phyloP scores from a whole-genome alignment of 2,329 filamentous ascomycete genomes.

The Peltaster fructicola region DNA sequence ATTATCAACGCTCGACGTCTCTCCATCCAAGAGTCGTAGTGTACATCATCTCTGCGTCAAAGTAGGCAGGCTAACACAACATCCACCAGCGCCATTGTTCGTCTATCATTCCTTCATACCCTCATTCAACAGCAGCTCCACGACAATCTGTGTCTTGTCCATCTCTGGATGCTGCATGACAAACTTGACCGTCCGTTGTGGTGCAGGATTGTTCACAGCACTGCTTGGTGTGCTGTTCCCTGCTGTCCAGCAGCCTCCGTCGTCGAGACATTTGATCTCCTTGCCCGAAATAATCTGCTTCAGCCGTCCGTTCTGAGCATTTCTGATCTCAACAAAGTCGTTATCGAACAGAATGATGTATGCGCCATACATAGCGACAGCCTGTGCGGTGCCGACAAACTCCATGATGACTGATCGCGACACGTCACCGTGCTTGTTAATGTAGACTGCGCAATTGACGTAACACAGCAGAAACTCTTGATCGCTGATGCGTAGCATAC shows the following conservation, averaged over 20 bases:
- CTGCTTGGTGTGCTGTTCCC: slow-evolving; percentile 28
- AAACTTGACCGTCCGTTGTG: slow-evolving; percentile 67
- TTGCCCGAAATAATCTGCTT: slow-evolving; percentile 86
- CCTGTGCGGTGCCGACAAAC: slow-evolving; percentile 84
- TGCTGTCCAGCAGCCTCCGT: slow-evolving; percentile 48
- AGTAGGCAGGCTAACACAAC: no score
- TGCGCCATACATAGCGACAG: slow-evolving; percentile 75
- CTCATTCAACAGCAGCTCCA: slow-evolving; percentile 86
- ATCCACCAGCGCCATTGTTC: no score
- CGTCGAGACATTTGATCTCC: slow-evolving; percentile 80
- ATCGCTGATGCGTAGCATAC: slow-evolving; percentile 90
- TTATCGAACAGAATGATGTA: slow-evolving; percentile 88
- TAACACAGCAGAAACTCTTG: slow-evolving; percentile 82
- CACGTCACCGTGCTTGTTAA: slow-evolving; percentile 95
- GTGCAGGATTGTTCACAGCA: slow-evolving; percentile 3
- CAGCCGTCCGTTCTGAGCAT: slow-evolving; percentile 84
- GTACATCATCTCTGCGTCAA: no score
- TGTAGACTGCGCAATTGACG: slow-evolving; percentile 90
- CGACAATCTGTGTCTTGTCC: slow-evolving; percentile 66
- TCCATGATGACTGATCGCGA: slow-evolving; percentile 92
- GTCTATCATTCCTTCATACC: slow-evolving; percentile 32
- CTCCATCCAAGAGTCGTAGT: no score
- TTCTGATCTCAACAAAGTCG: slow-evolving; percentile 92
- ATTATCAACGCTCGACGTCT: no score
- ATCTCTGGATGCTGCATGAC: slow-evolving; percentile 87